Percentiles rank a stretch among this genome's conserved stretches.
phyloP scores from a whole-genome alignment of 2,329 filamentous ascomycete species.

The Trichoderma harzianum region DNA sequence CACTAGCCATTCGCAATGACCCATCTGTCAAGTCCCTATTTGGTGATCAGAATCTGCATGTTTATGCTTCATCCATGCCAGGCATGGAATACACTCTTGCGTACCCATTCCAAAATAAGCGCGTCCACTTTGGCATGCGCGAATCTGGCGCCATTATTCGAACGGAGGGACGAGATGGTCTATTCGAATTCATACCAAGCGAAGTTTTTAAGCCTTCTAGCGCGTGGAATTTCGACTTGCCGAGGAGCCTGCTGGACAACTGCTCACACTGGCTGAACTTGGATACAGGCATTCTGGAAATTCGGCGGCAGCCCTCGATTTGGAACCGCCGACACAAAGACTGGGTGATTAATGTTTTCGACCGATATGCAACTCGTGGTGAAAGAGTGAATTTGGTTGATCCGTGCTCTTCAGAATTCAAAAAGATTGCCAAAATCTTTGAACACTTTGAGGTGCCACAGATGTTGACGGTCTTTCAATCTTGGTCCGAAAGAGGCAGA shows the following conservation, averaged over 20 bases:
- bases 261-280: constrained; percentile 62
- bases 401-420: background rate
- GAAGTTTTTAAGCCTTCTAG: constrained; percentile 27
- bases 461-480: constrained; percentile 15
- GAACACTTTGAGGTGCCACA: background rate
- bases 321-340: constrained; percentile 28
- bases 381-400: background rate
- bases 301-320: constrained; percentile 41
- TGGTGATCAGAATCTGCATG: constrained; percentile 47
- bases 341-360: constrained; percentile 35
- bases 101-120: constrained; percentile 23
- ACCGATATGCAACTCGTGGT: constrained; percentile 25
- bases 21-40: constrained; percentile 49
- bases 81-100: constrained; percentile 51
- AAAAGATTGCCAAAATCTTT: background rate
- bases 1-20: constrained; percentile 46
- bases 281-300: constrained; percentile 40
- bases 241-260: constrained; percentile 44
- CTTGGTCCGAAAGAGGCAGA: background rate
- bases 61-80: constrained; percentile 47
- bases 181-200: constrained; percentile 36
- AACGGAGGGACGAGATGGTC: constrained; percentile 25
- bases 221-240: constrained; percentile 44
- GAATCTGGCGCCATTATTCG: background rate
- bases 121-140: constrained; percentile 40